phyloP scores from a whole-genome alignment of 345 rosid species.

The Punica granatum region DNA sequence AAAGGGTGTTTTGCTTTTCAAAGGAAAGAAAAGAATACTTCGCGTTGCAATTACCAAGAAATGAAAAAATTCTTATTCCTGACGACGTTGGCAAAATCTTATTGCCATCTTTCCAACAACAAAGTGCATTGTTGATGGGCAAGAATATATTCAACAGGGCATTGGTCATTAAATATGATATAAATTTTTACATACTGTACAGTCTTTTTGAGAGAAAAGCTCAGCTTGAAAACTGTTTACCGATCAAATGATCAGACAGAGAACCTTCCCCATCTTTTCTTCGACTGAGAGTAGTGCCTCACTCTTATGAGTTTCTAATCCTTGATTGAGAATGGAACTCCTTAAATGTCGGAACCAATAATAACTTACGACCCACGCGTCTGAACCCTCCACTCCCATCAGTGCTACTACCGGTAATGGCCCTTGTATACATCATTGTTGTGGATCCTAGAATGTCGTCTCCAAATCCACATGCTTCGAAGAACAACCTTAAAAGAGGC shows the following conservation, averaged over 20 bases:
- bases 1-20: conserved; percentile 3
- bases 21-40: conserved; percentile 9
- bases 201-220: background rate
- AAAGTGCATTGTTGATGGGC: background rate
- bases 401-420: conserved; percentile 14
- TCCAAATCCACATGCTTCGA: conserved; percentile 79
- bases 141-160: conserved; percentile 2
- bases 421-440: conserved; percentile 73
- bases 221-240: background rate
- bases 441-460: conserved; percentile 76
- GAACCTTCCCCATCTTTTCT: background rate
- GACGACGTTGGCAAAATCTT: background rate
- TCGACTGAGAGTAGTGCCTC: background rate
- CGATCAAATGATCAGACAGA: background rate
- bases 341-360: conserved; percentile 24
- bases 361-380: conserved; percentile 26
- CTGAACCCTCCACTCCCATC: conserved; percentile 21
- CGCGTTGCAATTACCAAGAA: background rate
- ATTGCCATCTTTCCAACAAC: background rate
- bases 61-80: background rate
- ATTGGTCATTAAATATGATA: background rate
- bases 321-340: background rate
- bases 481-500: conserved; percentile 50
- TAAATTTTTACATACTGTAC: background rate
- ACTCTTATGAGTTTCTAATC: background rate